Base-by-base conservation (phyloP, 352 stramenopile genomes). In the Halophytophthora polymorphica region DNA sequence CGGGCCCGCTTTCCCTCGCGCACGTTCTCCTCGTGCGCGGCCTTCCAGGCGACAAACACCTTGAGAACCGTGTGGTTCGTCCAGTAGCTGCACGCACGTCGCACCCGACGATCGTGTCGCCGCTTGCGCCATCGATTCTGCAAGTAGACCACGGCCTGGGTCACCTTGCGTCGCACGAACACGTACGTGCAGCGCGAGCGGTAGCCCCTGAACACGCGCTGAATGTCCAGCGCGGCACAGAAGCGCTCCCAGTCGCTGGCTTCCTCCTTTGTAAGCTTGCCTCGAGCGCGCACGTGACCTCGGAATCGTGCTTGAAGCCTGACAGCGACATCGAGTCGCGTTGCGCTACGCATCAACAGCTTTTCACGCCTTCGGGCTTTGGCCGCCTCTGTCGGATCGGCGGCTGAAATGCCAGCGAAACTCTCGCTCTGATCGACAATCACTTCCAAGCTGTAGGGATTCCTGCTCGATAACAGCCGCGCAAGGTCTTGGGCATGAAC, bases 51-150 rank as follows among this genome's bases (percentile, higher is more conserved):
- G 10, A 35, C 33, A 42, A 90, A 88, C 14, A 68, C 54, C 58
- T 85, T 86, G 18, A 86, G 47, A 2, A 77, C 61, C 0, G 59
- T 35, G 3, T 64, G 75, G 39, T 84, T 88, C 2, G 62, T 77
- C 80, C 80, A 91, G 45, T 84, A 86, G 19, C 61, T 73, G 0
- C 73, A 53, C 1, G 80, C 77, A n/a, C 64, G 64, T 3, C 73
- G 69, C 10, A 86, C 66, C 5, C 70, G 66, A 11, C 76, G 73
- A 29, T 78, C 61, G 6, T 77, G 51, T 29, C 66, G 57, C 13
- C 66, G 58, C 17, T 71, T 77, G 0, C 77, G 71, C 80, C 77
- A 91, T 18, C 58, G 41, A 31, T 84, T 86, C 49, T 91, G 77
- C 7, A 88, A 57, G 23, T 77, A 66, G 19, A 86, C 56, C 1